These are phyloP conservation scores for Cladobotryum mycophilum DNA, from an alignment of 2,329 filamentous ascomycete genomes.

Conservation along the genomic window DNA sequence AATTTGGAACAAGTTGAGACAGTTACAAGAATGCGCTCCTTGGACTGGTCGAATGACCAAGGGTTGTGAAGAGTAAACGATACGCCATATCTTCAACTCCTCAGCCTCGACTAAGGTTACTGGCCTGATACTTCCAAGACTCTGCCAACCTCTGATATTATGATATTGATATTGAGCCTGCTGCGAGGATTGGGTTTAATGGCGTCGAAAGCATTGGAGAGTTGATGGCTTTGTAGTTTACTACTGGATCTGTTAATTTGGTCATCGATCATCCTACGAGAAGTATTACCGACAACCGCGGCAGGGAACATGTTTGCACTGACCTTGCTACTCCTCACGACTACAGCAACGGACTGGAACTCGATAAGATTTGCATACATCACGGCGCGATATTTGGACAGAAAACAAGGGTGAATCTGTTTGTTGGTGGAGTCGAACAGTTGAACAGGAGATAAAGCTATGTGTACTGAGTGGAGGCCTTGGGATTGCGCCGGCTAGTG, in stretches of 20 bases:
- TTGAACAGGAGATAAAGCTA: too few relatives aligned
- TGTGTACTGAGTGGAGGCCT: too few relatives aligned
- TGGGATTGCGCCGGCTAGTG: too few relatives aligned
- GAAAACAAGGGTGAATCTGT: conserved; percentile 40
- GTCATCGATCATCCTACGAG: conserved; percentile 62
- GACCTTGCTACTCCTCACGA: conserved; percentile 59
- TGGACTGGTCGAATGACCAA: conserved; percentile 53
- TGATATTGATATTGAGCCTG: conserved; percentile 48
- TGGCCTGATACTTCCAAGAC: conserved; percentile 57
- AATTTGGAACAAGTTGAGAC: conserved; percentile 53
- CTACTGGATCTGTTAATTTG: conserved; percentile 53
- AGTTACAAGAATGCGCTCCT: conserved; percentile 53
- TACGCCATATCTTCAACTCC: conserved; percentile 53
- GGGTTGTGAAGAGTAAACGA: conserved; percentile 54
- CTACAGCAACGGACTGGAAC: conserved; percentile 52
- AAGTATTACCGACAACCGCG: conserved; percentile 65
- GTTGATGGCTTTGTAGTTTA: conserved; percentile 51
- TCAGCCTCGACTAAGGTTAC: conserved; percentile 59
- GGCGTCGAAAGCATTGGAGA: conserved; percentile 59
- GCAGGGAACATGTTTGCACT: conserved; percentile 61
- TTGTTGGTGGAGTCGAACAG: conserved; percentile 43
- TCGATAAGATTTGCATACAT: conserved; percentile 48
- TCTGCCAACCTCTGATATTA: conserved; percentile 40
- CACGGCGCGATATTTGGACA: conserved; percentile 47
- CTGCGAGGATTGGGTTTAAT: conserved; percentile 58